phyloP scores from a whole-genome alignment of 2,329 filamentous ascomycete species.

The Mycosphaerella arachidis region DNA sequence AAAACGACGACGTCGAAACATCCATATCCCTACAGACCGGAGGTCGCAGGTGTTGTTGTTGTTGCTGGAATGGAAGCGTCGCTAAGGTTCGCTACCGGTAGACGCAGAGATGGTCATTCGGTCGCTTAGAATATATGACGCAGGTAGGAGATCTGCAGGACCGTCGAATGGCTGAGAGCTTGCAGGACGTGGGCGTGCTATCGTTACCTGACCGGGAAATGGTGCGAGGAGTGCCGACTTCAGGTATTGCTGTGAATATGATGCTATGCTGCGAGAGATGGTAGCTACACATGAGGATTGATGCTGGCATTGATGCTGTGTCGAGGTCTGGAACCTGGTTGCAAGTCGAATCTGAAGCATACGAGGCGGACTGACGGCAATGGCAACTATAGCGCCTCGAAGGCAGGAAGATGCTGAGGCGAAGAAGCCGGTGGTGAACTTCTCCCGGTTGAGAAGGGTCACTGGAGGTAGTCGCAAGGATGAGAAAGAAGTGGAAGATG shows the following conservation, averaged over 20 bases:
- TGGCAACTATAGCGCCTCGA: neutral
- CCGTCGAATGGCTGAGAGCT: too few species aligned
- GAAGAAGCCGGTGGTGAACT: constrained; percentile 6
- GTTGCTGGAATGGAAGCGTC: neutral
- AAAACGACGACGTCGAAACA: neutral
- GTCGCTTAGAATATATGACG: neutral
- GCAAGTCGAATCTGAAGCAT: neutral
- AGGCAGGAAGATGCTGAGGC: neutral
- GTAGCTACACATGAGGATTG: neutral
- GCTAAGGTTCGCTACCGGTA: neutral
- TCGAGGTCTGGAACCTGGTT: neutral
- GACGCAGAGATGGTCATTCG: neutral
- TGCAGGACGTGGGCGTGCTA: neutral
- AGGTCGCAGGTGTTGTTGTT: neutral
- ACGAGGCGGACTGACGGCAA: neutral
- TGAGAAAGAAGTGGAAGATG: constrained; percentile 6
- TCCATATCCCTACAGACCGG: neutral
- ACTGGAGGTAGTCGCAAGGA: neutral
- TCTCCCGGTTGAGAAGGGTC: constrained; percentile 1
- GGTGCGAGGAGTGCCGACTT: neutral
- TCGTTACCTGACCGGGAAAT: neutral
- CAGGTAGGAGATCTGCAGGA: neutral
- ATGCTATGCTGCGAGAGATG: neutral
- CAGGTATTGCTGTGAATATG: neutral
- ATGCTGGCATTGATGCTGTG: neutral